Evolutionary conservation across 345 rosid genomes (phyloP), one percentile per base, ranked within the genome.

Genomic region (Eutrema heterophyllum): DNA sequence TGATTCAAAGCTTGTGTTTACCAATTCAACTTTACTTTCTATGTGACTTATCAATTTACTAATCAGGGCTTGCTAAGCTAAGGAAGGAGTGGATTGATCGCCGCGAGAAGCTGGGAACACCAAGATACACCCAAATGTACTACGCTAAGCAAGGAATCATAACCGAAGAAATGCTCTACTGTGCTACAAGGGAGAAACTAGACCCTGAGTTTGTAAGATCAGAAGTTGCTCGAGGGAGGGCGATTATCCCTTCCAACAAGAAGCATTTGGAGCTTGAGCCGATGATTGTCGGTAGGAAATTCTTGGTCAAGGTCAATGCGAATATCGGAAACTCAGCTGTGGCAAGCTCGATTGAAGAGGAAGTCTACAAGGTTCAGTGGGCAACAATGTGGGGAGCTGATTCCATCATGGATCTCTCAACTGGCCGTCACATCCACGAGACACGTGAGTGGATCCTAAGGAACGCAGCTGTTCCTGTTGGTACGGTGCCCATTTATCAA

Each of bases 331-430:
- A 96, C 78, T 96, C 97, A 2, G 95, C 90, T 76, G 97, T 92
- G 63, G 99, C 89, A 4, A 92, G 99, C 78, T 92, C 98, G 33
- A 92, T 96, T 2, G 97, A 96, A 84, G 99, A 96, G 64, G 99
- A 96, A 82, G 98, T 96, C 44, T 92, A 92, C 54, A 96, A 96
- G 83, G 97, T 92, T 76, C 98, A 89, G n/a, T 96, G 99, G 99
- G 99, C 99, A 33, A 96, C 97, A 14, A 90, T 90, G 96, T 92
- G 99, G 97, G 97, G 99, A 81, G 98, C 95, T 11, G 98, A 92
- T 72, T 92, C 98, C 16, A 91, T 96, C 70, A 96, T 96, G 99
- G 99, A 96, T 76, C 93, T 96, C 58, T 96, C 99, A 5, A 96
- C 97, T 9, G 99, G 98, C 18, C 94, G 94, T 70, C 98, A 96